Evolutionary conservation across 495 filamentous ascomycete species (phyloP), one percentile per base, ranked within the genome.

Genomic region (Haplographium delicatum): DNA sequence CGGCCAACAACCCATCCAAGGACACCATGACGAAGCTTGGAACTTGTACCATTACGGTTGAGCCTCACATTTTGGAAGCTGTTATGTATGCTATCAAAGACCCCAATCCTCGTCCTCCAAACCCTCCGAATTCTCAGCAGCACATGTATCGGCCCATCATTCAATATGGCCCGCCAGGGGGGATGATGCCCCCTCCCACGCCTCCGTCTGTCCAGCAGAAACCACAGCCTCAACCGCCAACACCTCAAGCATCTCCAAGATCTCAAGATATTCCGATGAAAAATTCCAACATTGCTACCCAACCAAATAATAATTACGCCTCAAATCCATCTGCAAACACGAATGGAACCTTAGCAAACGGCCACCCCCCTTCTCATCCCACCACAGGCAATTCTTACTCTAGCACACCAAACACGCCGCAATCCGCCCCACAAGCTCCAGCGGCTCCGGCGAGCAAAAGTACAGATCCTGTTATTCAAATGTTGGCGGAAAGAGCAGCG

Each of bases 381-480:
- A 53, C 31, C 19, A 4, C 10, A 5, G n/a, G n/a, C n/a, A n/a
- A n/a, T n/a, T n/a, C n/a, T n/a, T n/a, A n/a, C n/a, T n/a, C n/a
- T n/a, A n/a, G n/a, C n/a, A 22, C 23, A 5, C 52, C 16, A 38
- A 30, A 42, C 22, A 10, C 33, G n/a, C 51, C 50, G 19, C 42
- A 37, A 9, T 35, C 39, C 7, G 22, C 40, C 13, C 49, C 56
- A 1, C 40, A 62, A 23, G 53, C 67, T 20, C 48, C 52, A 31
- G 35, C 56, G 18, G 60, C 65, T 23, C 56, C 62, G 8, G 53
- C 61, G 25, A 44, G 61, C 28, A 54, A 67, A 20, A 81, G 81
- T 33, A 80, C 86, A 3, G 94, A 99, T 64, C 94, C 94, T 3
- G 94, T 99, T 34, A 99, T 99, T 49, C 86, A 95, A 47, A 89